These are phyloP conservation scores for Astrothelium macrocarpum DNA, from an alignment of 495 filamentous ascomycete species.

Conservation along the genomic window DNA sequence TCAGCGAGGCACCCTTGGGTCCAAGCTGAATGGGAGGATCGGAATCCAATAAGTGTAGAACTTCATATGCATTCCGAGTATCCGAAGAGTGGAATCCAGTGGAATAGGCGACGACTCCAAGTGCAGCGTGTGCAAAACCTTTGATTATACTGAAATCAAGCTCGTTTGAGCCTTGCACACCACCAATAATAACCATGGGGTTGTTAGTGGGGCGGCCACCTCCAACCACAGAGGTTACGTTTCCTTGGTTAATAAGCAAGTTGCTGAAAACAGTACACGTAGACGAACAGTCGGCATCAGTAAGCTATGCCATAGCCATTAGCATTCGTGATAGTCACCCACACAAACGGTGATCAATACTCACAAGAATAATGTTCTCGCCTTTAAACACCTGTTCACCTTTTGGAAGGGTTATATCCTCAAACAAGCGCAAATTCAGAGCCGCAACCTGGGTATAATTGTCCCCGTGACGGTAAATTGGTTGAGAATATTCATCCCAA, in stretches of 20 bases:
- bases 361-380: not conserved
- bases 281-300: not conserved
- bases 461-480: slow-evolving; percentile 34
- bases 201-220: not conserved
- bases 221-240: not conserved
- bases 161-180: not conserved
- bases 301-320: not conserved
- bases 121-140: not conserved
- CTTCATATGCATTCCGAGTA: not conserved
- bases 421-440: not conserved
- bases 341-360: not conserved
- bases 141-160: not conserved
- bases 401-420: not conserved
- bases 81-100: not conserved
- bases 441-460: slow-evolving; percentile 34
- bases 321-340: not conserved
- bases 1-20: not conserved
- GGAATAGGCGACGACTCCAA: not conserved
- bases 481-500: slow-evolving; percentile 47
- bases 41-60: not conserved
- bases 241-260: not conserved
- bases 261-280: not conserved
- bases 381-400: not conserved
- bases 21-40: not conserved
- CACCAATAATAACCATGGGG: not conserved